These are phyloP conservation scores for Hordeum vulgare DNA, from an alignment of 176 grass and related monocot species.

Conservation along the genomic window DNA sequence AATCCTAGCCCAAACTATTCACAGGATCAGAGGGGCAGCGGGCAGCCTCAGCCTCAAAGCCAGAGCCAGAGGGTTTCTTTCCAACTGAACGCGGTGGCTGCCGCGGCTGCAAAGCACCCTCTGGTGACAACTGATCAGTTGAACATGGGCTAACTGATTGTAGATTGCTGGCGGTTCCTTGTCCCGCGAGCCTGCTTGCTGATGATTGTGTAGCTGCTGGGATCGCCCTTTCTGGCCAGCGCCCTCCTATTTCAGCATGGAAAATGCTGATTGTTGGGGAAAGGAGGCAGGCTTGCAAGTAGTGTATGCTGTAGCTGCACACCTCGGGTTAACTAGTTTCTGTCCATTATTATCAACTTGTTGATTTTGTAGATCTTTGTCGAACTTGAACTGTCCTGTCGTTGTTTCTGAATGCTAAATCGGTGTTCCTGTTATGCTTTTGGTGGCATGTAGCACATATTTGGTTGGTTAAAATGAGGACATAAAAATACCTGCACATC, in stretches of 20 bases:
- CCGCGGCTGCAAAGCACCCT: conserved; percentile 46
- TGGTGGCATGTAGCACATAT: not conserved
- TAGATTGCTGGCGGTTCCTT: no score
- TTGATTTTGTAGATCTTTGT: not conserved
- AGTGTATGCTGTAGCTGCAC: not conserved
- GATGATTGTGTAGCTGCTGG: not conserved
- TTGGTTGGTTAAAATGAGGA: not conserved
- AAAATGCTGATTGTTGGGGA: conserved; percentile 4
- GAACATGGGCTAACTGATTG: conserved; percentile 21
- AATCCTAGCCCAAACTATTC: conserved; percentile 30
- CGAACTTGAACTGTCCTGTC: not conserved
- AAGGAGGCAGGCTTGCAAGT: not conserved
- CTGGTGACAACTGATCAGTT: conserved; percentile 41
- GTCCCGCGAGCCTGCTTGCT: no score
- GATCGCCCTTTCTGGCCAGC: not conserved
- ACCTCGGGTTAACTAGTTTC: not conserved
- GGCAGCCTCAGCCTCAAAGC: conserved; percentile 26
- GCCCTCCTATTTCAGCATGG: not conserved
- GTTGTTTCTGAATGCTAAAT: conserved; percentile 4
- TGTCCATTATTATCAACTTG: not conserved
- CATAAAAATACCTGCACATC: no score
- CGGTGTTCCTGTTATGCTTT: not conserved
- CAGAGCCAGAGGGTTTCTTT: conserved; percentile 94
- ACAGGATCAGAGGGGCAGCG: conserved; percentile 38
- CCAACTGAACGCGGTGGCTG: conserved; percentile 55